Base-by-base conservation (phyloP, 1,284 basidiomycete genomes). In the Marasmius oreades region DNA sequence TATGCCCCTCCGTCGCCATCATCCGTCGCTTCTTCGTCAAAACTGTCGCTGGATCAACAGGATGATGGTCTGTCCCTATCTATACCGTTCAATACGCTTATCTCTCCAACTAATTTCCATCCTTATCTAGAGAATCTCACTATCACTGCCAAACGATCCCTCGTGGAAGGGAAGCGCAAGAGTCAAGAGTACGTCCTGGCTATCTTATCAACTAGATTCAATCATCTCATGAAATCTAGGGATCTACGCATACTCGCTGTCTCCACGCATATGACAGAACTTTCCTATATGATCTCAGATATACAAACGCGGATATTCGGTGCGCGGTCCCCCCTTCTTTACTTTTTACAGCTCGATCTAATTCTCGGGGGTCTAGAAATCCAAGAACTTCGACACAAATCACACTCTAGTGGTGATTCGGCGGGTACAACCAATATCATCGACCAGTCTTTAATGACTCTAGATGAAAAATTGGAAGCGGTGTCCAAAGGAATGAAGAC, bases 231-330 rank as follows among this genome's bases (percentile, higher is more conserved):
- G 44, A 39, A 37, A 6, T 56, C 55, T 70, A 90, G 86, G 55
- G 86, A 91, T 66, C 75, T 92, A 44, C 86, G 82, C 52, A 68
- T 90, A 44, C 73, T 92, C 36, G 88, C 89, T 36, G 76, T 89
- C 62, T 90, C 88, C n/a, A 88, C 88, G 0, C 86, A 86, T 65
- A 89, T 92, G 65, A 92, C 90, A 12, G 90, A 92, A 67, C 78
- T 92, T 43, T 88, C 87, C 4, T 92, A 90, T 67, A 82, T 80
- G 63, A 86, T 92, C 60, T 90, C 89, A 26, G 90, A 92, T 69
- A 90, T 92, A 39, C 89, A 92, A 70, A 90, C 90, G 55, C 86
- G 90, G 66, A 91, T 92, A 67, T 92, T 92, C 65, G 90, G 90
- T 91, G 68, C 59, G 80, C 60, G 53, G 59, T 54, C 51, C 50